Evolutionary conservation across 2,329 filamentous ascomycete genomes (phyloP).

Genomic region (Daldinia eschscholtzii): DNA sequence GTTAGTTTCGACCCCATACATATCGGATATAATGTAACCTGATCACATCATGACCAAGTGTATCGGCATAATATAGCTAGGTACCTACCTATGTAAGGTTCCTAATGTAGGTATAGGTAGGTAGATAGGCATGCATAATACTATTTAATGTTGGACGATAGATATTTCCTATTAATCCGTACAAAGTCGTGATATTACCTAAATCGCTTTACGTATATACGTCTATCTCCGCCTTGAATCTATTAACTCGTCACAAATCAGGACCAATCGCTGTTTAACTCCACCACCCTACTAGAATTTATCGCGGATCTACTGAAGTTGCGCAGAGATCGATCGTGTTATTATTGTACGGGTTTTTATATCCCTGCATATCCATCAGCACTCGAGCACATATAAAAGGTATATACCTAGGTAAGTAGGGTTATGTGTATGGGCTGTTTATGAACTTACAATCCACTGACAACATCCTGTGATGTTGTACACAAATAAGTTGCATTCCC

Average conservation of each 20-base stretch:
- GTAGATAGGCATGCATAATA: background rate
- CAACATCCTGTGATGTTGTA: conserved; percentile 50
- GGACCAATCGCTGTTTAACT: background rate
- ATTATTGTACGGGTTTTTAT: conserved; percentile 46
- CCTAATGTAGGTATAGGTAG: too few species aligned
- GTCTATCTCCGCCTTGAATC: background rate
- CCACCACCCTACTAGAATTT: background rate
- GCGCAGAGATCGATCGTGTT: conserved; percentile 47
- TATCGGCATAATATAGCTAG: conserved; percentile 1
- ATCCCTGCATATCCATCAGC: conserved; percentile 36
- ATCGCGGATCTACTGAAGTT: conserved; percentile 35
- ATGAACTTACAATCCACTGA: conserved; percentile 45
- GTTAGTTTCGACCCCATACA: background rate
- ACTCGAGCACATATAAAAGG: background rate
- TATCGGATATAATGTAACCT: conserved; percentile 7
- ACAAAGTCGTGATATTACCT: background rate
- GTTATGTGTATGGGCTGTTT: background rate
- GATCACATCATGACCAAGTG: conserved; percentile 13
- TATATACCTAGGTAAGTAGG: background rate
- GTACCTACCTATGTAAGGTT: background rate
- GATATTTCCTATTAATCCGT: background rate
- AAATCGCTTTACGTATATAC: background rate
- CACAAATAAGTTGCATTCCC: conserved; percentile 47
- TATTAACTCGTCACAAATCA: background rate
- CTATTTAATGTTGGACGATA: background rate